Evolutionary conservation across 1,284 basidiomycete species (phyloP), one percentile per base, ranked within the genome.

Genomic region (Ustilago shanxiensis): DNA sequence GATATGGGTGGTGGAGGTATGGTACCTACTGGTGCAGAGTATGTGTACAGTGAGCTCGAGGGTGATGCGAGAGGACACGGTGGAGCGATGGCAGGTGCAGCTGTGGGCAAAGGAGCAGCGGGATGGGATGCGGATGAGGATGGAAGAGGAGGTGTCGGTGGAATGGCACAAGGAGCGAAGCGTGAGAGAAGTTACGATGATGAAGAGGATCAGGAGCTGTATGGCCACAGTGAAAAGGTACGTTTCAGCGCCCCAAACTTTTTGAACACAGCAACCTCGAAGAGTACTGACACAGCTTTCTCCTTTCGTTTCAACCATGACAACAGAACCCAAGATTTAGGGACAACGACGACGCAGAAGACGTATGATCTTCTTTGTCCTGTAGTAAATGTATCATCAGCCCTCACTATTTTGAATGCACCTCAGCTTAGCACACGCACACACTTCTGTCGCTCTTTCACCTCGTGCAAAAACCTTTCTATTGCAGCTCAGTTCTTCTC

Each of bases 141-240:
- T 44, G 41, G 41, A 13, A 20, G 20, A 18, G 3, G 45, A 44
- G 35, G 45, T 18, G 22, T 35, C 29, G 35, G 54, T 44, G 41
- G 41, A 11, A 20, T 44, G 41, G 41, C 41, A 5, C 20, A 35
- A 3, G 37, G 39, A 3, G 91, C 49, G 90, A 91, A 53, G 91
- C 92, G 5, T 90, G 92, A 65, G 91, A 92, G 66, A 16, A 71
- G 68, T 53, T 70, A 71, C 51, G 72, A 71, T 20, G 66, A 74
- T 22, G 71, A 73, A 0, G 72, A 75, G 39, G 72, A 75, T 45
- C 37, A 70, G 31, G 58, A 70, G 29, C 53, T 75, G 20, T 75
- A 75, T 45, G 72, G 72, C 0, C 59, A 67, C 31, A 50, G 37
- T 14, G 67, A 75, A 35, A 75, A 71, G 47, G 47, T 49, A 49